Base-by-base conservation (phyloP, 352 stramenopile genomes). In the Phytophthora kernoviae region DNA sequence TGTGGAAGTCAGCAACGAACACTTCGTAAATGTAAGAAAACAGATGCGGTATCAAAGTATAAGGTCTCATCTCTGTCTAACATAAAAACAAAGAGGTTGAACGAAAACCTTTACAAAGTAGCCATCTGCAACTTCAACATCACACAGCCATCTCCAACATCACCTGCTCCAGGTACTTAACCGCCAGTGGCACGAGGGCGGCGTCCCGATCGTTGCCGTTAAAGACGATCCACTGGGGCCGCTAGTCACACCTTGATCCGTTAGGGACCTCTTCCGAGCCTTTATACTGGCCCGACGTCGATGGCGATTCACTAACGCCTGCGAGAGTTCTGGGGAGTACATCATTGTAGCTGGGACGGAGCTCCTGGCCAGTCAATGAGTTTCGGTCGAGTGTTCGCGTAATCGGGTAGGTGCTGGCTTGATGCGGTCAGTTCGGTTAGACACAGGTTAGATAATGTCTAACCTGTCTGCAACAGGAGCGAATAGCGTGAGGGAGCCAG, bases 101-200 rank as follows among this genome's bases (percentile, higher is more conserved):
- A n/a, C n/a, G n/a, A n/a, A n/a, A n/a, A n/a, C n/a, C n/a, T n/a
- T n/a, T n/a, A n/a, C n/a, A n/a, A n/a, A n/a, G n/a, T n/a, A n/a
- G n/a, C n/a, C n/a, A n/a, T n/a, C n/a, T n/a, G n/a, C n/a, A n/a
- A n/a, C n/a, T n/a, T n/a, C n/a, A n/a, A n/a, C n/a, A n/a, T n/a
- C n/a, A n/a, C 17, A 83, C 65, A 2, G 61, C 68, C 40, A 91
- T 54, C 24, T 82, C 64, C 10, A 84, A 49, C 12, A 58, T 54
- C 52, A 88, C 73, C 34, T 80, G 74, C 39, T 87, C 72, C 52
- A 90, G 64, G 62, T 79, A 81, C 24, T 74, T 73, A 30, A 88
- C 53, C 9, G 76, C 68, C 6, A 69, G 34, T 0, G 79, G 77
- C 43, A 84, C 59, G 17, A 72, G 57, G 10, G 67, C 21, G 6